These are phyloP conservation scores for Melampsora occidentalis DNA, from an alignment of 1,284 basidiomycete genomes.

Conservation along the genomic window DNA sequence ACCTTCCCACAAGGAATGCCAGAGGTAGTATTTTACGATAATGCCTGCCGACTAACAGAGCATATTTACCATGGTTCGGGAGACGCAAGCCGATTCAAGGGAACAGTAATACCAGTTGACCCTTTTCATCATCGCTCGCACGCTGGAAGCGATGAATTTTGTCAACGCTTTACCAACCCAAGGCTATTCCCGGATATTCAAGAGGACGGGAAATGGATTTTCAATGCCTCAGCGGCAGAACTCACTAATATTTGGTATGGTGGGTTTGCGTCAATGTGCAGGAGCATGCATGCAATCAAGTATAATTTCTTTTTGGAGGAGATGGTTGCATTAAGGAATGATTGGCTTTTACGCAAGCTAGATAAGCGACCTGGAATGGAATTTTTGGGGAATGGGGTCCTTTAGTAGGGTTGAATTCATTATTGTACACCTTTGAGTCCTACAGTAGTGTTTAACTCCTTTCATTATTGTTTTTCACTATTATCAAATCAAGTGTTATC, in stretches of 20 bases:
- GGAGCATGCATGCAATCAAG: not conserved
- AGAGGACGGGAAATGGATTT: not conserved
- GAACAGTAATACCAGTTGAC: not conserved
- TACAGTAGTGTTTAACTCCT: no score
- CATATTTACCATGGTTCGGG: not conserved
- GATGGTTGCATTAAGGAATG: not conserved
- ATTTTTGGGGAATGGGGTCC: no score
- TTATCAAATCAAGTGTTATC: no score
- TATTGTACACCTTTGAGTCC: no score
- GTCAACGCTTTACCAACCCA: not conserved
- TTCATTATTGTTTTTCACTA: no score
- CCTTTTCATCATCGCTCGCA: not conserved
- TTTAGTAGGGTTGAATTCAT: no score
- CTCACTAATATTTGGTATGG: constrained; percentile 1
- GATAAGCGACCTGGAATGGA: no score
- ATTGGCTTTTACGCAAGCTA: not conserved
- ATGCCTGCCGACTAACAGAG: not conserved
- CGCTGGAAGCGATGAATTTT: not conserved
- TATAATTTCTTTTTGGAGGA: no score
- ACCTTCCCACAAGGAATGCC: not conserved
- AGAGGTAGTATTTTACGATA: no score
- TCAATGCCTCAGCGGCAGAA: not conserved
- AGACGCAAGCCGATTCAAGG: not conserved
- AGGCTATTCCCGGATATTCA: not conserved
- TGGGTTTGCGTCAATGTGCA: not conserved